Evolutionary conservation across 805 yeast species (phyloP).

Genomic region (Hanseniaspora jakobsenii): DNA sequence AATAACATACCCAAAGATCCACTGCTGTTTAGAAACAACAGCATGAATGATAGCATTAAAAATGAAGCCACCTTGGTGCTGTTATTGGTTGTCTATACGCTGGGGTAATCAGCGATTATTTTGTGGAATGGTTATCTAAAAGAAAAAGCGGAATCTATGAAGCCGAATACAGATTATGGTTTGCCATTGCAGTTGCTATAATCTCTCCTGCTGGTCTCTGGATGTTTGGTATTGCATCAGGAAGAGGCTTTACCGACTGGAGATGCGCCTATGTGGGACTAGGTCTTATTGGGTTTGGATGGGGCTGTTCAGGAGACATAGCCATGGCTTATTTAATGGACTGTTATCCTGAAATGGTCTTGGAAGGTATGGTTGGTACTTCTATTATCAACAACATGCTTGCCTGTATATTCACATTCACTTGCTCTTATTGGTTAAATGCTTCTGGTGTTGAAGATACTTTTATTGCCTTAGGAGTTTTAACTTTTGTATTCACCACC

Average conservation of each 20-base stretch:
- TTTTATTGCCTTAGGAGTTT: constrained; percentile 47
- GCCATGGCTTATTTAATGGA: constrained; percentile 59
- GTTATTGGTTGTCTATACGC: constrained; percentile 55
- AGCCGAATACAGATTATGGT: constrained; percentile 54
- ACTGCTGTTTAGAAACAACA: no score
- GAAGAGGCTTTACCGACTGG: constrained; percentile 37
- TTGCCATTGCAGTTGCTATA: constrained; percentile 42
- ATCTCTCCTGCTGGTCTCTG: constrained; percentile 50
- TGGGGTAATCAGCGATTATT: constrained; percentile 47
- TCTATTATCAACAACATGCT: constrained; percentile 50
- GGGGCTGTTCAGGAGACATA: constrained; percentile 61
- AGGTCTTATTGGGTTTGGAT: constrained; percentile 55
- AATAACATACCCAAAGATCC: no score
- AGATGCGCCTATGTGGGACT: constrained; percentile 46
- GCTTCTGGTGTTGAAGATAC: constrained; percentile 47
- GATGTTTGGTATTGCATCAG: constrained; percentile 57
- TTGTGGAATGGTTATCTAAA: constrained; percentile 52
- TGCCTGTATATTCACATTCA: constrained; percentile 55
- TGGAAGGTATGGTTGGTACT: constrained; percentile 63
- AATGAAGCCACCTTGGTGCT: no score
- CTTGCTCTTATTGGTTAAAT: constrained; percentile 49
- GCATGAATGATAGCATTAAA: no score
- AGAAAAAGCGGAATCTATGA: constrained; percentile 50
- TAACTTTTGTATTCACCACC: constrained; percentile 46
- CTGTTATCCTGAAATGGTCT: constrained; percentile 54